Base-by-base conservation (phyloP, 2,329 filamentous ascomycete species). In the Curvularia hawaiiensis region DNA sequence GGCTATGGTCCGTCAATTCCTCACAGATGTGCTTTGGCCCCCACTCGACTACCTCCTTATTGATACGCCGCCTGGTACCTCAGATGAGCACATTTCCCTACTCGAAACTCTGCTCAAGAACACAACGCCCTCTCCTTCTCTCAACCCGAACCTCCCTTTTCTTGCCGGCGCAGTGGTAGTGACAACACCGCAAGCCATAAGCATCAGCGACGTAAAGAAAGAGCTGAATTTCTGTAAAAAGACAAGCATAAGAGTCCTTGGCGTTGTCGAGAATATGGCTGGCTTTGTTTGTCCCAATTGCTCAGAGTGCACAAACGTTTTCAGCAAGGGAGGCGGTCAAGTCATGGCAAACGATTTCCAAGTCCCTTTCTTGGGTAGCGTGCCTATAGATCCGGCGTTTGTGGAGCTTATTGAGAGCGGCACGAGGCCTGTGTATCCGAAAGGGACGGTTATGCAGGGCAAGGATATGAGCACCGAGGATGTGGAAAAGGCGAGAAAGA, bases 241-340 rank as follows among this genome's bases (percentile, higher is more conserved):
- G 79, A 94, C 91, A 1, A 85, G 86, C 30, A 88, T 97, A 48
- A 82, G 84, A 2, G 87, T 96, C 35, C 81, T 98, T 11, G 95
- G 95, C 0, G 93, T 99, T 1, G 85, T 99, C 45, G 95, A 99
- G 79, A 99, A 99, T 75, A 98, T 99, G 95, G 89, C 88, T 64
- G 91, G 91, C 2, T 96, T 91, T 68, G 90, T 95, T n/a, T 95
- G 91, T 71, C 85, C 85, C 14, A 87, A 85, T 59, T 88, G 85
- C 70, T 83, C 83, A 50, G 92, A 97, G 75, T 96, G 94, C 77
- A 97, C 91, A 51, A 91, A 98, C 77, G 85, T 98, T 50, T 99
- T 99, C 75, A 92, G 89, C 50, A 93, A 90, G 54, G 95, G 95
- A 4, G 95, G 95, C 3, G 95, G 95, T 8, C 82, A 91, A 75